Evolutionary conservation across 228 moss, liverwort and hornwort genomes (phyloP), one percentile per base, ranked within the genome.

Genomic region (Sphagnum magellanicum): DNA sequence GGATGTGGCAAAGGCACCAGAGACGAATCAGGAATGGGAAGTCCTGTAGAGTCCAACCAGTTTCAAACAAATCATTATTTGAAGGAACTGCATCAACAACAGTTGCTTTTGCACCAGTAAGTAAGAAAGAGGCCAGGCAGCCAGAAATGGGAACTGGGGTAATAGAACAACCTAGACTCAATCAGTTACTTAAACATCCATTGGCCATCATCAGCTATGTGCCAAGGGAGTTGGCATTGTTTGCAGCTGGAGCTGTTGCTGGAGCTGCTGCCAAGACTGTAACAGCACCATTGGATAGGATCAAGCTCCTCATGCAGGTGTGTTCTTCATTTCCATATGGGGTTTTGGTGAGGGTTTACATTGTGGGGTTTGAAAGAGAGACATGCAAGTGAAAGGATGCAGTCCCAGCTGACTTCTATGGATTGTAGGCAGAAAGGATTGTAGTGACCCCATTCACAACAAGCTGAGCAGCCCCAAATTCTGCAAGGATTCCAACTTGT

Each of bases 291-390:
- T 79, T 94, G 70, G 94, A 94, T 74, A 85, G 94, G 53, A 81
- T 94, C 9, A 94, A 94, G 68, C 87, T 91, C 60, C 80, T 94
- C 7, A 94, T 94, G 94, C 91, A 94, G 85, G 89, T 89, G 75
- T 52, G 68, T 66, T 8, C 32, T 32, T 32, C 32, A 32, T n/a
- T n/a, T 12, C 13, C 11, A n/a, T 12, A 15, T 65, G 6, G 16
- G 63, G 63, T 64, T 8, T 55, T 55, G 55, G 55, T 59, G 12
- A 11, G 59, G 15, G 59, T 11, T 59, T 59, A 11, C 59, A 11
- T 11, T 59, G 11, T 59, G 59, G 59, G 59, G 59, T 11, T 59
- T 59, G 59, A 11, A 59, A 2, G 12, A 11, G 59, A 15, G 3
- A 59, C 0, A 59, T 59, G 11, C 15, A 32, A 32, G 59, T 59